phyloP scores from a whole-genome alignment of 306 rosid genomes.

The apple (Malus domestica) region ASM211411v1 NC_041793.1:6082001-6082500 shows the following conservation, averaged over 20 bases:
- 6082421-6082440: conserved; percentile 33
- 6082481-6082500: conserved; percentile 55
- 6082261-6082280: conserved; percentile 13
- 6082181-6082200: too few relatives aligned
- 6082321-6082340: conserved; percentile 51
- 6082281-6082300: conserved; percentile 19
- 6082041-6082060: too few relatives aligned
- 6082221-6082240: neutral
- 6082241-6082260: conserved; percentile 15
- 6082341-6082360: conserved; percentile 36
- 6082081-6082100: too few relatives aligned
- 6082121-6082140: too few relatives aligned
- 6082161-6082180: too few relatives aligned
- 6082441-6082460: conserved; percentile 35
- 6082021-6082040: too few relatives aligned
- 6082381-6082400: conserved; percentile 42
- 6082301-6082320: conserved; percentile 27
- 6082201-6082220: too few relatives aligned
- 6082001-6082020: too few relatives aligned
- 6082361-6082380: conserved; percentile 43
- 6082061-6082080: too few relatives aligned
- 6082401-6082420: conserved; percentile 47
- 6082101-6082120: too few relatives aligned
- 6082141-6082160: too few relatives aligned
- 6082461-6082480: conserved; percentile 54